These are phyloP conservation scores for Termitomyces sp. DNA, from an alignment of 768 basidiomycete species.

Conservation along the genomic window DNA sequence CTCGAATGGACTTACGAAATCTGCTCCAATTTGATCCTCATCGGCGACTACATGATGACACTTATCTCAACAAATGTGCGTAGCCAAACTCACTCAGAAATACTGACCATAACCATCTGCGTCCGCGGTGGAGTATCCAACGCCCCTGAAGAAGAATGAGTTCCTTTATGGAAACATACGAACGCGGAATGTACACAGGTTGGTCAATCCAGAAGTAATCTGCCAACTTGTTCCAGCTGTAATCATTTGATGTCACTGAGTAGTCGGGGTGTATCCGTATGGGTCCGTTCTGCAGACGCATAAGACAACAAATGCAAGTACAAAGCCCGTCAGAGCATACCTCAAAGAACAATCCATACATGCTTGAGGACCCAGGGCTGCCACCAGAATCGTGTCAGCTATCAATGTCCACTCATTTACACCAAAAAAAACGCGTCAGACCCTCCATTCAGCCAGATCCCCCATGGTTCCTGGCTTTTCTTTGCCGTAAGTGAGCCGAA, in stretches of 20 bases:
- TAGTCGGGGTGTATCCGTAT: constrained; percentile 52
- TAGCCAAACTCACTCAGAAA: background rate
- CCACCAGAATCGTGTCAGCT: background rate
- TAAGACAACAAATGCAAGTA: background rate
- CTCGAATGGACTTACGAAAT: constrained; percentile 37
- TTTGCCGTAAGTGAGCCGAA: constrained; percentile 48
- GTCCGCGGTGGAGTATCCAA: constrained; percentile 63
- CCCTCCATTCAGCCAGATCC: constrained; percentile 74
- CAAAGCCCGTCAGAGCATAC: constrained; percentile 25
- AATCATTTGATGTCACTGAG: constrained; percentile 41
- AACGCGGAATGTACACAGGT: constrained; percentile 45
- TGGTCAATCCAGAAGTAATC: constrained; percentile 76
- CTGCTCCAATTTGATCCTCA: constrained; percentile 61
- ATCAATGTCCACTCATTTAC: background rate
- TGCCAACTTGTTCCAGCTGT: constrained; percentile 54
- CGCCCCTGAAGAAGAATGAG: constrained; percentile 33
- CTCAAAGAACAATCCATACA: constrained; percentile 61
- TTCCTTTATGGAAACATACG: background rate
- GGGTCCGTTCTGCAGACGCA: constrained; percentile 54
- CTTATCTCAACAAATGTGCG: background rate
- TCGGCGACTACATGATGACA: constrained; percentile 34
- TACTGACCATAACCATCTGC: constrained; percentile 50
- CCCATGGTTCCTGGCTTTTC: constrained; percentile 50
- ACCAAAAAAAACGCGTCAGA: constrained; percentile 22
- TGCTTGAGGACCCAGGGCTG: constrained; percentile 67